phyloP scores from a whole-genome alignment of 768 basidiomycete genomes.

The Rhodotorula graminis region DNA sequence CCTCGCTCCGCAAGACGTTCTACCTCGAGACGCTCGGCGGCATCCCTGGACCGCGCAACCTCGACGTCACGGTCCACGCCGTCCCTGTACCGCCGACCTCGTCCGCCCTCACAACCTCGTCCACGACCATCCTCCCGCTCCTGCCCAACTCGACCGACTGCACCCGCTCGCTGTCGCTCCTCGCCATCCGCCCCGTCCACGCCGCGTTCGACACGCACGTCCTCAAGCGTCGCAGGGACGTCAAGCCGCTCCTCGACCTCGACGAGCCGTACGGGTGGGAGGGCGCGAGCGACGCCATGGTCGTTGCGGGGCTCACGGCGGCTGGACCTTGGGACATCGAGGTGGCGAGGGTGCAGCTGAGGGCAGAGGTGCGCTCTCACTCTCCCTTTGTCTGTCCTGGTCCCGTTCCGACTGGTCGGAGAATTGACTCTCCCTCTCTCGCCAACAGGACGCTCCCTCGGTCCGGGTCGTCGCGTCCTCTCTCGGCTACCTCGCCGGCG shows the following conservation, averaged over 20 bases:
- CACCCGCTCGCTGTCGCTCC: constrained; percentile 62
- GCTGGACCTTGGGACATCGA: constrained; percentile 58
- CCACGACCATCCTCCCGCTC: constrained; percentile 36
- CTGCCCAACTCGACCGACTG: constrained; percentile 55
- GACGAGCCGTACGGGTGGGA: constrained; percentile 57
- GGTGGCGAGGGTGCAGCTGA: constrained; percentile 51
- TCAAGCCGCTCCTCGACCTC: constrained; percentile 56
- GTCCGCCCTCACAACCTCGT: constrained; percentile 17
- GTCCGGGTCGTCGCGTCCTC: constrained; percentile 52
- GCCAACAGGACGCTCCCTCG: constrained; percentile 48
- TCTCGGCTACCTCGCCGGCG: constrained; percentile 48
- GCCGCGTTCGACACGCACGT: constrained; percentile 53
- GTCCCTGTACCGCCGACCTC: constrained; percentile 45
- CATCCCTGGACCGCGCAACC: constrained; percentile 62
- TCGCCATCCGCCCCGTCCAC: constrained; percentile 62
- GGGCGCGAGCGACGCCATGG: constrained; percentile 57
- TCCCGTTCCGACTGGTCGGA: too few relatives aligned
- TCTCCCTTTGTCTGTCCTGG: too few relatives aligned
- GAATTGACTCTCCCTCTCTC: neutral
- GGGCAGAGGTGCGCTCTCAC: constrained; percentile 6
- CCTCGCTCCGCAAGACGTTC: constrained; percentile 59
- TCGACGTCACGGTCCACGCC: constrained; percentile 74
- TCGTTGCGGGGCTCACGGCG: constrained; percentile 56
- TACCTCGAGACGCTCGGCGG: constrained; percentile 58
- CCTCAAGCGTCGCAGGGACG: constrained; percentile 49